Evolutionary conservation across 139 green algal species (phyloP).

Genomic region (Tetradesmus obliquus): DNA sequence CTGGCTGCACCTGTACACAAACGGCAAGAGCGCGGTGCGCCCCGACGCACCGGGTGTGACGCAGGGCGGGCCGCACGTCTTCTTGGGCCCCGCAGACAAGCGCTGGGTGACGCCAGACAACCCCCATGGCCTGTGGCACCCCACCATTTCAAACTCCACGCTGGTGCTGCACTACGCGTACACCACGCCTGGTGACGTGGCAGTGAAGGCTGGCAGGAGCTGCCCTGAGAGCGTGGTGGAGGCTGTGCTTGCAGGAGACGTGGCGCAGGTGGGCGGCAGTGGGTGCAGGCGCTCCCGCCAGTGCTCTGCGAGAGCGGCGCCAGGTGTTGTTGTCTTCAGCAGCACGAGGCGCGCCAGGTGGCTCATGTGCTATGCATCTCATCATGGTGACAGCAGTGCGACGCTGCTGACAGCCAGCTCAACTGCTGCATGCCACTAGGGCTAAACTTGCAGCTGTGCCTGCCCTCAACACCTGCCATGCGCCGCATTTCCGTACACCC

Average conservation of each 20-base stretch:
- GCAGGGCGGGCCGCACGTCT: constrained; percentile 40
- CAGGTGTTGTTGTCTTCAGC: too few species aligned
- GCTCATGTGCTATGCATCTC: background rate
- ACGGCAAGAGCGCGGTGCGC: constrained; percentile 68
- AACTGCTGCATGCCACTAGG: background rate
- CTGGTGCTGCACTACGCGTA: constrained; percentile 48
- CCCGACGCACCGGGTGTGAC: constrained; percentile 39
- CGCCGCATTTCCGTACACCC: background rate
- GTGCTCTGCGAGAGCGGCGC: background rate
- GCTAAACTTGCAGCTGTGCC: background rate
- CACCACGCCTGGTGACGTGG: constrained; percentile 28
- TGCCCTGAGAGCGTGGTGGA: constrained; percentile 23
- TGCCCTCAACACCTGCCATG: background rate
- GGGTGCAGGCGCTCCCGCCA: background rate
- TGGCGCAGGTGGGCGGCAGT: background rate
- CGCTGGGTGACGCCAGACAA: constrained; percentile 40
- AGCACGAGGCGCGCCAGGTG: background rate
- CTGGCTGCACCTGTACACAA: constrained; percentile 68
- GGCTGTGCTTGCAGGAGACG: constrained; percentile 28
- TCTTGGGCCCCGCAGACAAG: constrained; percentile 19
- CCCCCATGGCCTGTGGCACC: constrained; percentile 29
- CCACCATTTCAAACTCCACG: constrained; percentile 19
- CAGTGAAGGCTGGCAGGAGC: constrained; percentile 31
- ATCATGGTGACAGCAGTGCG: background rate
- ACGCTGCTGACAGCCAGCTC: too few species aligned